Base-by-base conservation (phyloP, 176 grass and related monocot genomes). In the Thinopyrum elongatum region DNA sequence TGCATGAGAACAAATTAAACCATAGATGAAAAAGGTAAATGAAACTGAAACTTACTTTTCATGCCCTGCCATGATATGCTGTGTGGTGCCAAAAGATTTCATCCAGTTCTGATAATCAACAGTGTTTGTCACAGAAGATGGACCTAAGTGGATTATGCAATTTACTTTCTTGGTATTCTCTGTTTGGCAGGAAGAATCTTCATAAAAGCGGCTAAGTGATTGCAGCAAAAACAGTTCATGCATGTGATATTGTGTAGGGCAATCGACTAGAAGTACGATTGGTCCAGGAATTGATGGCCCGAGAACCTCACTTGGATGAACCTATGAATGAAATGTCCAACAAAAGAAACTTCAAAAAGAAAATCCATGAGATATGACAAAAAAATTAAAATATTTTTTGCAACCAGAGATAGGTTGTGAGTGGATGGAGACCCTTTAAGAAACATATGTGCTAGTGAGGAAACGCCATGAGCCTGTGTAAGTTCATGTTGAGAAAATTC, bases 61-160 rank as follows among this genome's bases (percentile, higher is more conserved):
- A 90, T 98, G 96, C 74, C 96, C 96, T 59, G 93, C 96, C 96
- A 98, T 98, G 49, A 95, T 92, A 89, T 98, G 96, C 22, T 98
- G 88, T 88, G 93, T 70, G 33, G 44, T 7, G 3, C 93, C 92
- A 88, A 98, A 98, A 82, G 34, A 92, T 71, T 74, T 89, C 92
- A 98, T 95, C 96, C 96, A 98, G 26, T 89, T 89, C 72, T 92
- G 92, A 77, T 98, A 98, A 47, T 91, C 88, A 25, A 72, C 57
- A 65, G 79, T 61, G 79, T 88, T 89, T 76, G 93, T 98, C 41
- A 98, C 91, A 86, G 82, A 88, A 63, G 92, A 63, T 53, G 96
- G 96, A 36, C 96, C 96, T 85, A 98, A 87, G 85, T 98, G 96
- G 83, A 98, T 98, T 76, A 98, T 80, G 84, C 96, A 98, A 95